Evolutionary conservation across 2,329 filamentous ascomycete species (phyloP).

Genomic region (Aureobasidium mangrovei): DNA sequence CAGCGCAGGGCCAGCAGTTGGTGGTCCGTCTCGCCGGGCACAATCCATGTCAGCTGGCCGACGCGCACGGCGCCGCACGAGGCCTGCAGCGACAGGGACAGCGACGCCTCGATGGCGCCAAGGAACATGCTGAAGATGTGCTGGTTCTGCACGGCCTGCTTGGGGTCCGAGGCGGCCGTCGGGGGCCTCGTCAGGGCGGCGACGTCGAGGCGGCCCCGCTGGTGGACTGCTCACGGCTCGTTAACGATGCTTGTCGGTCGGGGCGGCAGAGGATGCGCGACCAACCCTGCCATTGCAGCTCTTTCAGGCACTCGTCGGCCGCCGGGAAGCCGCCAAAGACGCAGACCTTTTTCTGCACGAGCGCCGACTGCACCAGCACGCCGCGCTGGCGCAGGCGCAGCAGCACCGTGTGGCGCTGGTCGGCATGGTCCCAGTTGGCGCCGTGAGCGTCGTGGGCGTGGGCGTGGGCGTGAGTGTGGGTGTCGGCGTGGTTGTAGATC

Average conservation of each 20-base stretch:
- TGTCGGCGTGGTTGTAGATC: conserved; percentile 10
- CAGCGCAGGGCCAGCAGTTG: conserved; percentile 7
- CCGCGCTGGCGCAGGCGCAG: neutral
- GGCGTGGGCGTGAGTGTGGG: neutral
- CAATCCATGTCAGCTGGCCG: conserved; percentile 9
- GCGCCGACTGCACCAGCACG: conserved; percentile 6
- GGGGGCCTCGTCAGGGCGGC: neutral
- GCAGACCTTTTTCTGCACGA: conserved; percentile 12
- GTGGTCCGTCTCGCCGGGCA: neutral
- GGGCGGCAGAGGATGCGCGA: neutral
- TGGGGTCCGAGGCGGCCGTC: neutral
- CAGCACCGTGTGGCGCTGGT: neutral
- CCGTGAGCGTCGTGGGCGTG: neutral
- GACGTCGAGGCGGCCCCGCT: conserved; percentile 3
- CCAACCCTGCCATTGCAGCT: conserved; percentile 6
- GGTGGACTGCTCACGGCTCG: neutral
- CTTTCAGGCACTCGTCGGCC: conserved; percentile 7
- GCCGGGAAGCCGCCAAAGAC: conserved; percentile 10
- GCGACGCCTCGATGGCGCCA: conserved; percentile 4
- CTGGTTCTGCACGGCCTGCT: conserved; percentile 5
- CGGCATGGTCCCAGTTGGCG: neutral
- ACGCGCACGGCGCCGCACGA: conserved; percentile 6
- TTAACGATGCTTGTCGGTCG: neutral
- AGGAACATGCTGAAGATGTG: conserved; percentile 13
- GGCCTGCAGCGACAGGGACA: neutral